Evolutionary conservation across 2,329 filamentous ascomycete species (phyloP).

Genomic region (Teratosphaeria nubilosa): DNA sequence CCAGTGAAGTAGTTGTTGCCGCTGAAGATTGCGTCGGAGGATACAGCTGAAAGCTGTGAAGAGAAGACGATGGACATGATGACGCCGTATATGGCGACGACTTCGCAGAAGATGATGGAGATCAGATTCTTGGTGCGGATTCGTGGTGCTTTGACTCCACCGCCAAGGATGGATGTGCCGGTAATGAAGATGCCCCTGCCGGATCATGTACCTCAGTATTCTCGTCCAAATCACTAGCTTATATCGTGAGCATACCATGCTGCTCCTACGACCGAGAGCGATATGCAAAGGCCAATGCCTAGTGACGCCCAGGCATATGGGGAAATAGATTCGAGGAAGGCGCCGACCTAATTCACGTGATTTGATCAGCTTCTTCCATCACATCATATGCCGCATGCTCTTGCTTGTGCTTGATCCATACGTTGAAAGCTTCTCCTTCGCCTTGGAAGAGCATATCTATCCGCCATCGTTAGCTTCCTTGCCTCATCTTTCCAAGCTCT

Average conservation of each 20-base stretch:
- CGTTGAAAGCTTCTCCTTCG: slow-evolving; percentile 91
- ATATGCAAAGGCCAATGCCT: slow-evolving; percentile 90
- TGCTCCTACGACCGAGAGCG: slow-evolving; percentile 89
- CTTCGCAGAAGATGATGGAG: slow-evolving; percentile 99
- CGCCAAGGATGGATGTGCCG: slow-evolving; percentile 91
- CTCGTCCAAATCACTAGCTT: slow-evolving; percentile 11
- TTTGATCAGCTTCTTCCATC: background rate
- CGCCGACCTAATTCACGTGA: slow-evolving; percentile 57
- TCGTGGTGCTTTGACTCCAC: slow-evolving; percentile 88
- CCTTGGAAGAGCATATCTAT: slow-evolving; percentile 98
- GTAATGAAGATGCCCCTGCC: slow-evolving; percentile 96
- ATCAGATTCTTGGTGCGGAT: slow-evolving; percentile 99
- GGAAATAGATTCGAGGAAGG: slow-evolving; percentile 87
- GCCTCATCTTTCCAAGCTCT: slow-evolving; percentile 1
- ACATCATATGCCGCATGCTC: background rate
- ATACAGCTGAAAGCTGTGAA: slow-evolving; percentile 63
- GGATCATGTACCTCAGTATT: background rate
- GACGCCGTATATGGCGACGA: slow-evolving; percentile 98
- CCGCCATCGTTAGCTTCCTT: slow-evolving; percentile 15
- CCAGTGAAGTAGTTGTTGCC: slow-evolving; percentile 85
- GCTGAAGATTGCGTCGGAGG: slow-evolving; percentile 56
- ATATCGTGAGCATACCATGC: slow-evolving; percentile 58
- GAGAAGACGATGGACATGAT: slow-evolving; percentile 99
- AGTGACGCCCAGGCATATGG: slow-evolving; percentile 88
- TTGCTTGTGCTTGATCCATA: slow-evolving; percentile 35